Evolutionary conservation across 2,329 filamentous ascomycete species (phyloP).

Genomic region (Botrytis elliptica): DNA sequence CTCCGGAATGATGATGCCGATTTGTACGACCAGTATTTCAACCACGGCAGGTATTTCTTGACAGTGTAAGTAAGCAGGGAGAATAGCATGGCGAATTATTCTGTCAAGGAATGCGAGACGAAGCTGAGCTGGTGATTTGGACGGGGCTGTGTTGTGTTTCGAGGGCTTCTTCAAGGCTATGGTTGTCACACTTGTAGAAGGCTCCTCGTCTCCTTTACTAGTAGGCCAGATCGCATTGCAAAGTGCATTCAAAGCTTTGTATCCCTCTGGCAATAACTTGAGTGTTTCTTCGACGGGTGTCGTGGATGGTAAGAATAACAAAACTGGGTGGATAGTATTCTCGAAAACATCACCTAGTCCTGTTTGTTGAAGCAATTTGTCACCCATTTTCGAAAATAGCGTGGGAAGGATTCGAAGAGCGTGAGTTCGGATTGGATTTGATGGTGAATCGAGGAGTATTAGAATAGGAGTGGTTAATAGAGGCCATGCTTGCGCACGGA

Average conservation of each 20-base stretch:
- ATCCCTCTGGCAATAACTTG: slow-evolving; percentile 61
- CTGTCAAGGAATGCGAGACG: slow-evolving; percentile 50
- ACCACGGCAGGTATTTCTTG: slow-evolving; percentile 58
- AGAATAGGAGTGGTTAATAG: slow-evolving; percentile 69
- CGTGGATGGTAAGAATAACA: slow-evolving; percentile 74
- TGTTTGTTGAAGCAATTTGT: slow-evolving; percentile 55
- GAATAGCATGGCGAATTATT: slow-evolving; percentile 55
- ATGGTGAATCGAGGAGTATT: slow-evolving; percentile 63
- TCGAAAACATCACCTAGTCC: slow-evolving; percentile 68
- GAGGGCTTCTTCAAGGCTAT: background rate
- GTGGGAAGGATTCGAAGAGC: slow-evolving; percentile 55
- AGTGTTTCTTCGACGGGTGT: slow-evolving; percentile 72
- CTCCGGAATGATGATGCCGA: slow-evolving; percentile 50
- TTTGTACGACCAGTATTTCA: slow-evolving; percentile 53
- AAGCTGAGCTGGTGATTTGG: slow-evolving; percentile 18
- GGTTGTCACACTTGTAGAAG: slow-evolving; percentile 20
- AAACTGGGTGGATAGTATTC: slow-evolving; percentile 66
- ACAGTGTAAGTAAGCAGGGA: slow-evolving; percentile 57
- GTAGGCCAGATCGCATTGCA: slow-evolving; percentile 34
- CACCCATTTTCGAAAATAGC: slow-evolving; percentile 57
- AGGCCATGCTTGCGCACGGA: slow-evolving; percentile 57
- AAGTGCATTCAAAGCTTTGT: slow-evolving; percentile 63
- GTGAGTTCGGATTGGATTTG: slow-evolving; percentile 47
- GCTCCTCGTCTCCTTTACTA: slow-evolving; percentile 19
- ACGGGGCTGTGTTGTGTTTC: background rate